Conservation (phyloP, 306 rosid species). For the Dalbergia cultrata region DNA sequence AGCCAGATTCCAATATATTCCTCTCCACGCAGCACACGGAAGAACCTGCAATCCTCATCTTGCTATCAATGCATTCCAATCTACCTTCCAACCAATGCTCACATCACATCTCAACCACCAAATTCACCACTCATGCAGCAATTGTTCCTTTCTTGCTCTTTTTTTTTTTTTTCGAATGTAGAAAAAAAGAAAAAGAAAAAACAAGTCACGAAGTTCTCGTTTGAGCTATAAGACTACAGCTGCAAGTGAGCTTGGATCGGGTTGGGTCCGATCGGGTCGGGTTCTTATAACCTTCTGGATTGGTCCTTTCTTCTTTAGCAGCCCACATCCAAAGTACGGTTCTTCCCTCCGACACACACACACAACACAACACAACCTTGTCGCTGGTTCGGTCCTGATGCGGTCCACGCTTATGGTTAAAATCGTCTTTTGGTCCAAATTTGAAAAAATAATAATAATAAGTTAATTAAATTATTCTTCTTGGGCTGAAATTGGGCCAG, state of each 20-base stretch:
- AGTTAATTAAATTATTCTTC: too few species aligned
- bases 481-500: background rate
- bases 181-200: background rate
- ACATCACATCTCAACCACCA: background rate
- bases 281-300: background rate
- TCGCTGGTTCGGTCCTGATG: too few species aligned
- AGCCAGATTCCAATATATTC: conserved; percentile 21
- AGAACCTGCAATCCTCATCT: conserved; percentile 30
- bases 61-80: background rate
- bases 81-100: background rate
- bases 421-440: background rate
- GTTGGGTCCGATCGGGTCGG: background rate
- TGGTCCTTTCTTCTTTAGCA: background rate
- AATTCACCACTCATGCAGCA: background rate
- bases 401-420: background rate
- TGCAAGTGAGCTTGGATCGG: background rate
- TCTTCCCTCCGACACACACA: background rate
- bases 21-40: background rate
- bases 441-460: too few species aligned
- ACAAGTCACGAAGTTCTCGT: background rate
- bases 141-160: background rate
- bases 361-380: too few species aligned
- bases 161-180: too few species aligned
- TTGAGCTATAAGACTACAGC: background rate
- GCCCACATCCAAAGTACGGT: background rate